Base-by-base conservation (phyloP, 164 flowering plant genomes). In the Magnolia officinalis region DNA sequence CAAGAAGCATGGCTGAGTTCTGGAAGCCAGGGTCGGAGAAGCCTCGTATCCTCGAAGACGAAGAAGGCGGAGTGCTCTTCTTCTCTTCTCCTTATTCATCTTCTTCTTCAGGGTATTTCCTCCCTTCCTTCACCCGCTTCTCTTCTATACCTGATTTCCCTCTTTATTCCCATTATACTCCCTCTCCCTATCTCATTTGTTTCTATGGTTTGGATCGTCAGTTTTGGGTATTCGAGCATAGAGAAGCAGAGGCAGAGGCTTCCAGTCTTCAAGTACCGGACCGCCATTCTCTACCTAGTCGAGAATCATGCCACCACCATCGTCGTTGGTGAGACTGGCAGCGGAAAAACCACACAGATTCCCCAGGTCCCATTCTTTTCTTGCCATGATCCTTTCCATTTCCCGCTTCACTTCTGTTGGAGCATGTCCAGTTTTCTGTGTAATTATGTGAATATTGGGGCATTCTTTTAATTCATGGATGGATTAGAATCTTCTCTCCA, bases 271-370 rank as follows among this genome's bases (percentile, higher is more conserved):
- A 94, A 91, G 87, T 87, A 92, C 81, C 82, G 93, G 37, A 86
- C 85, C 14, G 84, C 90, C 6, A 92, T 96, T 81, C 91, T 94
- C 7, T 96, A 96, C 68, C 83, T 94, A 68, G 94, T 94, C 5
- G 99, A 96, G 86, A 89, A 84, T 75, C 97, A 88, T 66, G 91
- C 97, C 72, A 91, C 98, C 58, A 89, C 92, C 67, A 84, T 96
- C 50, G 68, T 96, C 29, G 98, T 96, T 65, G 99, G 99, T 14
- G 97, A 96, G 83, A 96, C 98, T 20, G 99, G 99, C 19, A 92
- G 99, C 70, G 99, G 99, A 13, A 92, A 94, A 84, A 96, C 98
- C 80, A 96, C 99, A 72, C 99, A 96, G 78, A 92, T 96, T 71
- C 98, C 99, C 77, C 99, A 92, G 95, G 98, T 92, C 61, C 58